phyloP scores from a whole-genome alignment of 75 land plant species.

The Selaginella moellendorffii region DNA sequence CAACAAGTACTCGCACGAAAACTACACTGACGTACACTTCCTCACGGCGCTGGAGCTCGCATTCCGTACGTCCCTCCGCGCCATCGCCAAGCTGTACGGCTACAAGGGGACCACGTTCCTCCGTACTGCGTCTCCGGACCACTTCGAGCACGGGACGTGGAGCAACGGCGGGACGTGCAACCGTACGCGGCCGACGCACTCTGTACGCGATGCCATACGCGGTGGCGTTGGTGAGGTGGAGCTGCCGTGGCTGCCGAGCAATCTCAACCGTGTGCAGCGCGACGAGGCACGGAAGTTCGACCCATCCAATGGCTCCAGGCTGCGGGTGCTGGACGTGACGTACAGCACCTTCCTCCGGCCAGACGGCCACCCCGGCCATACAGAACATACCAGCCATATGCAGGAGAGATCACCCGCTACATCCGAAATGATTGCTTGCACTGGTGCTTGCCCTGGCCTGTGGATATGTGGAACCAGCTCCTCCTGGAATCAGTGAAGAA shows the following conservation, averaged over 20 bases:
- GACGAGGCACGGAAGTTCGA: background rate
- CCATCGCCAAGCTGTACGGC: background rate
- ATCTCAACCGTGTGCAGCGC: background rate
- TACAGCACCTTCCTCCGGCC: constrained; percentile 41
- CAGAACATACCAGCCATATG: constrained; percentile 14
- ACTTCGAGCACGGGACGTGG: constrained; percentile 5
- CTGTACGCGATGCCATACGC: too few relatives aligned
- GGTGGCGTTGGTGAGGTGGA: too few relatives aligned
- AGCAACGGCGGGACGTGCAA: background rate
- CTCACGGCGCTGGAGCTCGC: background rate
- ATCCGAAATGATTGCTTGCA: background rate
- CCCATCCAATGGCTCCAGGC: background rate
- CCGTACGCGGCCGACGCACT: background rate
- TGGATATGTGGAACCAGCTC: background rate
- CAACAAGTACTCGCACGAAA: background rate
- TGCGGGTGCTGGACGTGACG: constrained; percentile 49
- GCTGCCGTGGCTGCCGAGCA: background rate
- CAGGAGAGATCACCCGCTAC: background rate
- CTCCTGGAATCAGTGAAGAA: too few relatives aligned
- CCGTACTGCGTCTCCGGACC: background rate
- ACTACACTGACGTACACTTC: background rate
- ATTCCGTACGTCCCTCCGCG: background rate
- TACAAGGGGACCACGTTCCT: background rate
- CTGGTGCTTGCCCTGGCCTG: background rate
- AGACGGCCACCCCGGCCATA: constrained; percentile 44